Conservation (phyloP, 2,329 filamentous ascomycete species). For the Aspergillus pseudotamarii region DNA sequence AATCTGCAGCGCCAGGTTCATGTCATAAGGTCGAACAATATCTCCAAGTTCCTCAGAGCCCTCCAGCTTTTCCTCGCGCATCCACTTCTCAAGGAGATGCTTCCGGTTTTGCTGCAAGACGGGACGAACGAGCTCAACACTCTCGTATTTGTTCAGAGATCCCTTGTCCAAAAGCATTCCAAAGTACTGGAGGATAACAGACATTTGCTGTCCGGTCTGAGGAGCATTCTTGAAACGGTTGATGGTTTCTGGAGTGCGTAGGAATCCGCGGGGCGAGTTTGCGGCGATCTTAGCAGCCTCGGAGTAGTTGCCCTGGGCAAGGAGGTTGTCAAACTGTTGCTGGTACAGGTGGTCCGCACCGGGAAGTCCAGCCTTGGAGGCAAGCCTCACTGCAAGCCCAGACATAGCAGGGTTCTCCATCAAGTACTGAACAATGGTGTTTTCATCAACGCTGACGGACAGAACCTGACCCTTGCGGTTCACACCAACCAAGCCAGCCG, state of each 20-base stretch:
- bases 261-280: constrained; percentile 92
- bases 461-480: constrained; percentile 98
- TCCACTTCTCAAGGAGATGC: constrained; percentile 96
- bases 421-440: constrained; percentile 87
- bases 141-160: constrained; percentile 87
- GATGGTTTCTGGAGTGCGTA: constrained; percentile 92
- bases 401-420: constrained; percentile 95
- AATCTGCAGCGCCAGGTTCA: constrained; percentile 82
- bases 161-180: constrained; percentile 97
- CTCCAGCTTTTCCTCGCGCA: constrained; percentile 92
- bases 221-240: constrained; percentile 91
- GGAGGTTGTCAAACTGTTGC: constrained; percentile 87
- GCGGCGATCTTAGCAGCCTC: constrained; percentile 95
- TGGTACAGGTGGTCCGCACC: constrained; percentile 93
- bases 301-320: constrained; percentile 76
- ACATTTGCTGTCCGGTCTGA: constrained; percentile 73
- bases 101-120: constrained; percentile 93
- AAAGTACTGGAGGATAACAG: constrained; percentile 95
- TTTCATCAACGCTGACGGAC: constrained; percentile 90
- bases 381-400: constrained; percentile 91
- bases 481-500: constrained; percentile 86
- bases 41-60: constrained; percentile 97
- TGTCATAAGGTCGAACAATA: constrained; percentile 84
- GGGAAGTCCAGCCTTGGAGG: constrained; percentile 87
- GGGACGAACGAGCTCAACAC: constrained; percentile 87